A percentile compares a stretch with the other conserved stretches of the same genome.
phyloP scores from a whole-genome alignment of 116 monocot species.

The Dioscorea cayenensis region DNA sequence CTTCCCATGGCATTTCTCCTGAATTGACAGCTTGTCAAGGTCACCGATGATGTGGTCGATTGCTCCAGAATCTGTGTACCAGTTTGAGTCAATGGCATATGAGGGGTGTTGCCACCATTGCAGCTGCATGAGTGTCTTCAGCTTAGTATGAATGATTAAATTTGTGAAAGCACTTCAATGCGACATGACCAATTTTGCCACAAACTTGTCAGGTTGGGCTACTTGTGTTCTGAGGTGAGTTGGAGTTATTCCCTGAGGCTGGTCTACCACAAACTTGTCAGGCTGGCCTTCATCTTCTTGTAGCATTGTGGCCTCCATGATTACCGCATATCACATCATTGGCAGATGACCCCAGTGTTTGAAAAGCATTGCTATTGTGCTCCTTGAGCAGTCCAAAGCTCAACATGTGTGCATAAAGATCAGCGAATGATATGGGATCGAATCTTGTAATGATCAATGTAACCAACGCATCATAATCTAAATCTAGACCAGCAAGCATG shows the following conservation, averaged over 20 bases:
- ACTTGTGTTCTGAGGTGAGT: too few relatives aligned
- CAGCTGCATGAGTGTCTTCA: too few relatives aligned
- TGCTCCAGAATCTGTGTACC: neutral
- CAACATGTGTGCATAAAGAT: neutral
- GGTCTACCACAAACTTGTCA: neutral
- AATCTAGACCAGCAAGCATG: neutral
- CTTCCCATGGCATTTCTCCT: neutral
- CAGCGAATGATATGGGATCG: neutral
- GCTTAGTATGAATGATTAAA: too few relatives aligned
- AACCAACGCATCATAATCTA: neutral
- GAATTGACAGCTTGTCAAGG: neutral
- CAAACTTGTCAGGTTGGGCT: neutral
- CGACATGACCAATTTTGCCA: neutral
- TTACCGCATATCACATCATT: neutral
- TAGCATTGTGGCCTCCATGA: neutral
- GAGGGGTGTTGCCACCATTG: neutral
- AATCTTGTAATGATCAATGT: neutral
- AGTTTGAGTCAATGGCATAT: too few relatives aligned
- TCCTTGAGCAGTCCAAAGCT: neutral
- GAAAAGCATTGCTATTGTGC: too few relatives aligned
- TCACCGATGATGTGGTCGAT: conserved; percentile 2
- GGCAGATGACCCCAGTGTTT: too few relatives aligned
- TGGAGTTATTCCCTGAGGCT: neutral
- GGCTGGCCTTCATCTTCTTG: neutral
- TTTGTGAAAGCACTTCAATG: neutral